These are phyloP conservation scores for Paramecium pentaurelia DNA, from an alignment of 73 alveolate genomes.

Conservation along the genomic window DNA sequence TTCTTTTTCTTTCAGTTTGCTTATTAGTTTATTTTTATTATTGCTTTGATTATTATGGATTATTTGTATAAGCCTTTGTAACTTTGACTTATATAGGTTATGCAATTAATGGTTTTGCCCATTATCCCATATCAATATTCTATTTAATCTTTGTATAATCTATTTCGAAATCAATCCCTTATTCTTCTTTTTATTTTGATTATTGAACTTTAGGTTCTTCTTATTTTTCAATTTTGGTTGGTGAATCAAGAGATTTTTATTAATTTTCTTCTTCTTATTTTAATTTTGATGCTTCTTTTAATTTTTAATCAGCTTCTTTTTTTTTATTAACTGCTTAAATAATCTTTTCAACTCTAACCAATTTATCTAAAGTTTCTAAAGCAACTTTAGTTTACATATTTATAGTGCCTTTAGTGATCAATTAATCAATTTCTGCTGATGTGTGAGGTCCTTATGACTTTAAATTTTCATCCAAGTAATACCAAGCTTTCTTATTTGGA, in stretches of 20 bases:
- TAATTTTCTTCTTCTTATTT: neutral
- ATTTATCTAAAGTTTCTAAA: slow-evolving; percentile 29
- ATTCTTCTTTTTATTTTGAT: neutral
- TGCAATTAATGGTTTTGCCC: slow-evolving; percentile 31
- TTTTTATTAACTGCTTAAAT: neutral
- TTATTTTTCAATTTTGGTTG: neutral
- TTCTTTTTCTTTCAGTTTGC: neutral
- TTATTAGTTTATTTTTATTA: neutral
- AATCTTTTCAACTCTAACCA: slow-evolving; percentile 38
- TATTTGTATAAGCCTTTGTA: neutral
- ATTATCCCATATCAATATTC: neutral
- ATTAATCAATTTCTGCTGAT: neutral
- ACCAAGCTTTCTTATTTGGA: slow-evolving; percentile 27
- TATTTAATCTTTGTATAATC: neutral
- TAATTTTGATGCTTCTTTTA: neutral
- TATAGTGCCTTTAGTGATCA: neutral
- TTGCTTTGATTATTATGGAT: neutral
- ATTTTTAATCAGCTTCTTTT: neutral
- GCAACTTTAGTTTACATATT: slow-evolving; percentile 38
- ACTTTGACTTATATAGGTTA: neutral
- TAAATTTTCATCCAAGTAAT: neutral
- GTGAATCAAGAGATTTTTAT: neutral
- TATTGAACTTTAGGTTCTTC: neutral
- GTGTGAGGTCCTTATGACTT: neutral
- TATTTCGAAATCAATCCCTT: neutral